These are phyloP conservation scores for Globisporangium recalcitrans DNA, from an alignment of 352 stramenopile species.

Conservation along the genomic window DNA sequence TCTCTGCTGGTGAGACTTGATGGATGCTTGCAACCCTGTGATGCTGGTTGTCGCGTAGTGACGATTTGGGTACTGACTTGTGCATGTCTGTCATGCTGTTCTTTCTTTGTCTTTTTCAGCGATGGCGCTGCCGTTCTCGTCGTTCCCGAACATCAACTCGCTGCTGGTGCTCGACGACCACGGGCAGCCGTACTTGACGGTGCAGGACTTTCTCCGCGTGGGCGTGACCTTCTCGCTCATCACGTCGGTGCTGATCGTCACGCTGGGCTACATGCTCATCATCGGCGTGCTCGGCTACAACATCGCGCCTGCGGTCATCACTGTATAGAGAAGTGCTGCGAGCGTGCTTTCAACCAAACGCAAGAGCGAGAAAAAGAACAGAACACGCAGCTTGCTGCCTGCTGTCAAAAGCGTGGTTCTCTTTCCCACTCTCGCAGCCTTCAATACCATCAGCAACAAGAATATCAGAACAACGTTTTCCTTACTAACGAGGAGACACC, in stretches of 20 bases:
- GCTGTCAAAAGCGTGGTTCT: too few relatives aligned
- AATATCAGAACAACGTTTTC: background rate
- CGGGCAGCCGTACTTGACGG: conserved; percentile 79
- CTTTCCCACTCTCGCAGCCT: too few relatives aligned
- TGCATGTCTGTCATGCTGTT: background rate
- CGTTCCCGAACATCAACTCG: conserved; percentile 92
- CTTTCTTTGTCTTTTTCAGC: conserved; percentile 29
- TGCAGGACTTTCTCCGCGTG: conserved; percentile 84
- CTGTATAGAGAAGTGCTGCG: conserved; percentile 17
- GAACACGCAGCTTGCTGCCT: too few relatives aligned
- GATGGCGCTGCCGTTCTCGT: conserved; percentile 90
- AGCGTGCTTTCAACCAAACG: background rate
- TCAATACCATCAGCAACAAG: background rate
- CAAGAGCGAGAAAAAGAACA: too few relatives aligned
- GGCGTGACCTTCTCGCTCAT: conserved; percentile 85
- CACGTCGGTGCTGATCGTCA: conserved; percentile 80
- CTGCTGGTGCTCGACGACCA: conserved; percentile 88
- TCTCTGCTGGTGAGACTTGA: conserved; percentile 70
- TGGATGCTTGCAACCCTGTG: background rate
- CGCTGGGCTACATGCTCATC: conserved; percentile 82
- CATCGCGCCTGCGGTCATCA: conserved; percentile 42
- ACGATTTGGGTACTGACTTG: background rate
- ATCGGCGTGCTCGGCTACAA: conserved; percentile 73
- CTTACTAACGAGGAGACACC: background rate
- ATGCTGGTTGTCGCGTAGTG: background rate